A percentile compares a stretch with the other conserved stretches of the same genome.
These are phyloP conservation scores for Trametes cubensis DNA, from an alignment of 768 basidiomycete genomes.

Conservation along the genomic window DNA sequence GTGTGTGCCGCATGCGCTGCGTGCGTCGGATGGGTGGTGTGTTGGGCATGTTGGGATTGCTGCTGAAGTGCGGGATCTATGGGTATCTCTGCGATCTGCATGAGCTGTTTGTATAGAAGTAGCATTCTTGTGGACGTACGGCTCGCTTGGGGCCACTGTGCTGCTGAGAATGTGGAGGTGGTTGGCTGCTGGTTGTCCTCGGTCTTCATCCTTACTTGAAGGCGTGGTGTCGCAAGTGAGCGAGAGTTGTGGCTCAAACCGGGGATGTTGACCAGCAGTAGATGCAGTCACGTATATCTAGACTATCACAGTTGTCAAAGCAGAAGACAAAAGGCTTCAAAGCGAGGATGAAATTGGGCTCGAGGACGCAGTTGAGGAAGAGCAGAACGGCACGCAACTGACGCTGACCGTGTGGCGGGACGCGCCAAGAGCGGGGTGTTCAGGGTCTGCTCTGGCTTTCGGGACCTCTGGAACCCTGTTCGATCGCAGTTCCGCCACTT, in stretches of 20 bases:
- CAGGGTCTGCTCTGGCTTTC: too few relatives aligned
- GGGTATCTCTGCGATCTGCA: constrained; percentile 51
- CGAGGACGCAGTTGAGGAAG: not conserved
- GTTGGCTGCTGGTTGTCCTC: constrained; percentile 39
- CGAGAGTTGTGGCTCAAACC: not conserved
- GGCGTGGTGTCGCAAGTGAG: not conserved
- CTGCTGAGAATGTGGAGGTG: constrained; percentile 39
- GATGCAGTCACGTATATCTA: too few relatives aligned
- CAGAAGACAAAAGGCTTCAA: too few relatives aligned
- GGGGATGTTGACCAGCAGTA: too few relatives aligned
- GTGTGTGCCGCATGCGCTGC: constrained; percentile 15
- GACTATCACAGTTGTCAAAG: too few relatives aligned
- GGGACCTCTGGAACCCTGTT: not conserved
- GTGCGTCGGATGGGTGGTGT: constrained; percentile 33
- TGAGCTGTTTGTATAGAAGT: not conserved
- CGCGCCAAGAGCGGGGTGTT: too few relatives aligned
- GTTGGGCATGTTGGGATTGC: constrained; percentile 46
- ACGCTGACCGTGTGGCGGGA: too few relatives aligned
- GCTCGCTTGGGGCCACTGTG: constrained; percentile 42
- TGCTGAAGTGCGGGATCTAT: constrained; percentile 73
- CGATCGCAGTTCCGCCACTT: not conserved
- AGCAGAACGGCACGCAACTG: too few relatives aligned
- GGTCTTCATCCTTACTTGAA: constrained; percentile 42
- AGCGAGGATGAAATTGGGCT: not conserved
- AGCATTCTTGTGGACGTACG: constrained; percentile 33